phyloP scores from a whole-genome alignment of 805 yeast species.

The Starmera dryadoides region DNA sequence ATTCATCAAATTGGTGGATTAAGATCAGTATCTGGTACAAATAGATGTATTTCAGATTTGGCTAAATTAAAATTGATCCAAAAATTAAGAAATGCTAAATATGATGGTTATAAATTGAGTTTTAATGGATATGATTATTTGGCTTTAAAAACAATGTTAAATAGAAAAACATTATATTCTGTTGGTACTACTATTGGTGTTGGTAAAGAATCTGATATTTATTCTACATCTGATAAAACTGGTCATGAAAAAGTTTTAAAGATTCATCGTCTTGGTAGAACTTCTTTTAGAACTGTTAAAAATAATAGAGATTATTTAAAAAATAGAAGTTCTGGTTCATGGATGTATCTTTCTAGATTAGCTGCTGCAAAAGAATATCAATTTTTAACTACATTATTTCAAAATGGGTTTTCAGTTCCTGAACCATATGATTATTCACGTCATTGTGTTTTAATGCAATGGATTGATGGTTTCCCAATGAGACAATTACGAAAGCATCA shows the following conservation, averaged over 20 bases:
- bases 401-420: conserved; percentile 81
- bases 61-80: conserved; percentile 81
- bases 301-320: conserved; percentile 88
- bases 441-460: conserved; percentile 90
- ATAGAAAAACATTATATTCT: conserved; percentile 64
- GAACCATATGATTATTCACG: conserved; percentile 83
- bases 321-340: conserved; percentile 62
- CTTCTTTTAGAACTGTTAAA: conserved; percentile 87
- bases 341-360: conserved; percentile 88
- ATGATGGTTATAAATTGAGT: conserved; percentile 89
- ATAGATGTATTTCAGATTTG: conserved; percentile 71
- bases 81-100: conserved; percentile 79
- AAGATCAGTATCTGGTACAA: conserved; percentile 68
- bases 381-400: conserved; percentile 70
- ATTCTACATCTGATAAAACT: conserved; percentile 61
- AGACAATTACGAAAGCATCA: conserved; percentile 67
- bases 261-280: conserved; percentile 89
- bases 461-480: conserved; percentile 88
- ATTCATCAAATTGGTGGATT: conserved; percentile 76
- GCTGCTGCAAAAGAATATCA: conserved; percentile 93
- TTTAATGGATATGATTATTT: conserved; percentile 89
- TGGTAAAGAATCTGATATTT: conserved; percentile 96
- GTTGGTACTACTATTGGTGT: conserved; percentile 89
- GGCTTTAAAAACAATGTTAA: conserved; percentile 79
- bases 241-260: conserved; percentile 74